These are phyloP conservation scores for Trifolium dubium DNA, from an alignment of 306 rosid genomes.

Conservation along the genomic window DNA sequence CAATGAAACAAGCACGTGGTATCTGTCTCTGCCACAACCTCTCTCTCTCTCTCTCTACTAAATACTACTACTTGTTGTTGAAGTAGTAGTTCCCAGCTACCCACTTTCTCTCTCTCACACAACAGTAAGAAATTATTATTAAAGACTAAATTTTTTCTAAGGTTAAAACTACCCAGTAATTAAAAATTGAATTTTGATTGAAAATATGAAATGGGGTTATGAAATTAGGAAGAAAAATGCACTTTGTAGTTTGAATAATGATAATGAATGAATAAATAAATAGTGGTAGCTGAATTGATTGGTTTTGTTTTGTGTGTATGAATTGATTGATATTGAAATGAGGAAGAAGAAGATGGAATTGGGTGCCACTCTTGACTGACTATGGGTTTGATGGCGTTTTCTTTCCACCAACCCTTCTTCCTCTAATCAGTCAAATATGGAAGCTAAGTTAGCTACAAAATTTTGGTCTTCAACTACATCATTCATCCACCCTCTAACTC, in stretches of 20 bases:
- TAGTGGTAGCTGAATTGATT: background rate
- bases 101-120: background rate
- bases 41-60: slow-evolving; percentile 7
- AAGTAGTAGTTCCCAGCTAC: slow-evolving; percentile 22
- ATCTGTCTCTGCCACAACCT: background rate
- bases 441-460: background rate
- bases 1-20: slow-evolving; percentile 12
- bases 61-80: background rate
- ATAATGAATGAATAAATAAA: background rate
- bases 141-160: too few relatives aligned
- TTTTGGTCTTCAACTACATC: background rate
- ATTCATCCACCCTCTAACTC: background rate
- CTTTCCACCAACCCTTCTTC: slow-evolving; percentile 23
- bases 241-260: background rate
- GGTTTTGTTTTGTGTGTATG: background rate
- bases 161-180: background rate
- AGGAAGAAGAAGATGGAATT: background rate
- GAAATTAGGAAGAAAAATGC: background rate
- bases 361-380: background rate
- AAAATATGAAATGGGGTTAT: background rate
- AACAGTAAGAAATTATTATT: too few relatives aligned
- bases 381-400: background rate
- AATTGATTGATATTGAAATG: background rate
- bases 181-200: slow-evolving; percentile 5
- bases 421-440: background rate